A percentile compares a stretch with the other conserved stretches of the same genome.
Conservation (phyloP, 768 basidiomycete genomes). For the Termitomyces sp. region DNA sequence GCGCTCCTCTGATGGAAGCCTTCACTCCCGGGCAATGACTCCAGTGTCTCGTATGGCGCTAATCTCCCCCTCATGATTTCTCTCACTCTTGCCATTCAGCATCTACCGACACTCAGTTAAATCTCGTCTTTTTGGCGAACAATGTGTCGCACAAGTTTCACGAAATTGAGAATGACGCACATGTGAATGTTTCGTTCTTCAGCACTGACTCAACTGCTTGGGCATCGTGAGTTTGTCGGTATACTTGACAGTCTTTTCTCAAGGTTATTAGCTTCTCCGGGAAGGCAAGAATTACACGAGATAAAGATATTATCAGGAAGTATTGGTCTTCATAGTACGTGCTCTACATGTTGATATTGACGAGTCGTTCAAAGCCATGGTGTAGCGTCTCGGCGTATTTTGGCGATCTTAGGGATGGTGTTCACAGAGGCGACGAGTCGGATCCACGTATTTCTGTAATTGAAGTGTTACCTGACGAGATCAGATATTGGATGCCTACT, state of each 20-base stretch:
- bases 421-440: constrained; percentile 72
- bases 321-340: constrained; percentile 54
- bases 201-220: constrained; percentile 67
- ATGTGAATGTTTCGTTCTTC: constrained; percentile 80
- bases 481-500: constrained; percentile 75
- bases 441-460: constrained; percentile 81
- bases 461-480: constrained; percentile 72
- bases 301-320: constrained; percentile 58
- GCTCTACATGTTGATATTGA: not conserved
- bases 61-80: not conserved
- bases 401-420: constrained; percentile 78
- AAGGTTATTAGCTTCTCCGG: constrained; percentile 54
- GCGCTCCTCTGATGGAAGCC: constrained; percentile 53
- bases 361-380: not conserved
- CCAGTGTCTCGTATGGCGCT: constrained; percentile 53
- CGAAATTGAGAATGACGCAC: constrained; percentile 66
- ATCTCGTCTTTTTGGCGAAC: constrained; percentile 68
- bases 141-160: constrained; percentile 68
- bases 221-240: constrained; percentile 44
- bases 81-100: constrained; percentile 24
- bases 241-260: not conserved
- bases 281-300: constrained; percentile 57
- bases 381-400: constrained; percentile 70
- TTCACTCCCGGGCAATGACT: constrained; percentile 82
- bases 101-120: constrained; percentile 39